Percentiles rank a stretch among this genome's conserved stretches.
Evolutionary conservation across 768 basidiomycete genomes (phyloP).

Genomic region (Punctularia strigosozonata): DNA sequence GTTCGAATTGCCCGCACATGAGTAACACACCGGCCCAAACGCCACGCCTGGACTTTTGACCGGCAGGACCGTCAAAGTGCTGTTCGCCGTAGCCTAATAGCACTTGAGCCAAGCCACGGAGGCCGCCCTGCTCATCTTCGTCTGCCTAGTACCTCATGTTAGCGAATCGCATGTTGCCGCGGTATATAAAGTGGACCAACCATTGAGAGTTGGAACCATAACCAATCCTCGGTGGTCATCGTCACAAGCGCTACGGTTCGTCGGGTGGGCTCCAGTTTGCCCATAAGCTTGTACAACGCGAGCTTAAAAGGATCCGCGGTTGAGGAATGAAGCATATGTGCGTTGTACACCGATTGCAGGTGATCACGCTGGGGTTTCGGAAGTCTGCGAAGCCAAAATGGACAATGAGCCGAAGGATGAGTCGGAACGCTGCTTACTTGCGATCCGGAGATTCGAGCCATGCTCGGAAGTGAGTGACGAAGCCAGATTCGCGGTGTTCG

Average conservation of each 20-base stretch:
- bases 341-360: conserved; percentile 68
- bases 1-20: conserved; percentile 90
- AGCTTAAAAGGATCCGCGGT: conserved; percentile 93
- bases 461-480: conserved; percentile 70
- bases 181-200: conserved; percentile 23
- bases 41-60: conserved; percentile 49
- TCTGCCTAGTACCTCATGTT: conserved; percentile 40
- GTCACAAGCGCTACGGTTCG: conserved; percentile 79
- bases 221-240: conserved; percentile 92
- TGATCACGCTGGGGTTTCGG: conserved; percentile 71
- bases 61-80: conserved; percentile 63
- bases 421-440: conserved; percentile 32
- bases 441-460: conserved; percentile 78
- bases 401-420: conserved; percentile 4
- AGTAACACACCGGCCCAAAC: conserved; percentile 78
- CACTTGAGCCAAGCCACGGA: conserved; percentile 64
- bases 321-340: conserved; percentile 81
- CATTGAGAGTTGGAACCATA: conserved; percentile 94
- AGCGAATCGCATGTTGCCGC: not conserved
- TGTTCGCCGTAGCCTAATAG: conserved; percentile 69
- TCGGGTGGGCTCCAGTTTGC: conserved; percentile 74
- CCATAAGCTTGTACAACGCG: conserved; percentile 91
- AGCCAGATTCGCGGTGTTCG: conserved; percentile 70
- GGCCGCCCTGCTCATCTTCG: conserved; percentile 70
- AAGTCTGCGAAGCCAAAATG: conserved; percentile 27